Percentiles rank a stretch among this genome's conserved stretches.
Conservation (phyloP, 2,329 filamentous ascomycete genomes). For the Botryotinia globosa region DNA sequence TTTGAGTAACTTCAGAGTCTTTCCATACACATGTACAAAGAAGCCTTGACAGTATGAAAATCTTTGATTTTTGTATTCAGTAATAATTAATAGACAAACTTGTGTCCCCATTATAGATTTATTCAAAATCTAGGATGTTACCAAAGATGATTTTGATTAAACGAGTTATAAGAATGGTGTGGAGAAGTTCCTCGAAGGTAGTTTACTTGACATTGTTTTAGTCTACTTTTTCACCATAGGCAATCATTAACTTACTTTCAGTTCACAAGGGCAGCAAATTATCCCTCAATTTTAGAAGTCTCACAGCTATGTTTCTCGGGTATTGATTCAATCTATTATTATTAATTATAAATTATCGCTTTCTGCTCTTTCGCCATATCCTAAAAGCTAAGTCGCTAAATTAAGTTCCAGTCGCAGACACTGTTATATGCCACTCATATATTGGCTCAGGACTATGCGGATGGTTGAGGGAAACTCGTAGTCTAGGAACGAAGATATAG, state of each 20-base stretch:
- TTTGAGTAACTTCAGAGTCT: background rate
- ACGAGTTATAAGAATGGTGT: background rate
- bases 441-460: too few relatives aligned
- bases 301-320: background rate
- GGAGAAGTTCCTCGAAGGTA: background rate
- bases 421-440: background rate
- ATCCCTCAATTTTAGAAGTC: background rate
- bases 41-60: background rate
- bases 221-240: background rate
- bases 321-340: background rate
- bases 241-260: background rate
- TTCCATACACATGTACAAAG: too few relatives aligned
- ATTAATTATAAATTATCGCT: background rate
- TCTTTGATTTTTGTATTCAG: background rate
- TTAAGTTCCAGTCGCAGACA: background rate
- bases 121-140: background rate
- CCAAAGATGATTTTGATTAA: background rate
- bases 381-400: background rate
- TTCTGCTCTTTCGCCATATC: background rate
- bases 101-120: background rate
- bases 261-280: background rate
- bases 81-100: rapidly evolving
- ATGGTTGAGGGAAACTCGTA: rapidly evolving
- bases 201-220: background rate
- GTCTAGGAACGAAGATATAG: background rate